Conservation (phyloP, 441 rosid genomes). For the Omphalea diandra region DNA sequence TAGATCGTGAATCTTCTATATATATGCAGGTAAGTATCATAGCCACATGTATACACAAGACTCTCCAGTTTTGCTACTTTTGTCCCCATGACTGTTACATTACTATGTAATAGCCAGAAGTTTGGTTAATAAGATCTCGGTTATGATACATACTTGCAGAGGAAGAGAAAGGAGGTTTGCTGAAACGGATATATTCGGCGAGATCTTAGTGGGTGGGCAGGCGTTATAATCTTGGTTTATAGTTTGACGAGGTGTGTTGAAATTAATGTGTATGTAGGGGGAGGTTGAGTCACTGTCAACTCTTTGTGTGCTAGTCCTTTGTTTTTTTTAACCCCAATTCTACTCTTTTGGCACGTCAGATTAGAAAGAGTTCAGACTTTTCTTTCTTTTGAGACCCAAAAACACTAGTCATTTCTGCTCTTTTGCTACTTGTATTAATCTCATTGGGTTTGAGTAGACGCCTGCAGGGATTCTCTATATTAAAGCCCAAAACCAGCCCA, state of each 20-base stretch:
- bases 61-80: neutral
- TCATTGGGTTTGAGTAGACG: constrained; percentile 19
- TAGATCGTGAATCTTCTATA: no score
- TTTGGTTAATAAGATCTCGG: neutral
- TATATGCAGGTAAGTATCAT: no score
- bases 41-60: no score
- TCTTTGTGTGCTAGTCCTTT: constrained; percentile 4
- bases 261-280: constrained; percentile 11
- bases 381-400: neutral
- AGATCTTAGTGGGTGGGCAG: constrained; percentile 20
- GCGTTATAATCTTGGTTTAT: constrained; percentile 30
- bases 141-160: constrained; percentile 16
- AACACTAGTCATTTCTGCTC: constrained; percentile 23
- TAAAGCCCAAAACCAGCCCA: constrained; percentile 12
- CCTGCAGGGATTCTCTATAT: constrained; percentile 24
- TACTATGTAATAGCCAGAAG: neutral
- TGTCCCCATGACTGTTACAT: neutral
- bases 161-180: neutral
- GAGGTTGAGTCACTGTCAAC: constrained; percentile 27
- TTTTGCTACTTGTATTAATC: constrained; percentile 23
- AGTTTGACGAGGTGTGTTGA: constrained; percentile 5
- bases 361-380: constrained; percentile 13
- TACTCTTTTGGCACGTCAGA: constrained; percentile 27
- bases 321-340: neutral
- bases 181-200: constrained; percentile 5